A percentile compares a stretch with the other conserved stretches of the same genome.
phyloP scores from a whole-genome alignment of 2,329 filamentous ascomycete species.

The Xylariaceae sp. region DNA sequence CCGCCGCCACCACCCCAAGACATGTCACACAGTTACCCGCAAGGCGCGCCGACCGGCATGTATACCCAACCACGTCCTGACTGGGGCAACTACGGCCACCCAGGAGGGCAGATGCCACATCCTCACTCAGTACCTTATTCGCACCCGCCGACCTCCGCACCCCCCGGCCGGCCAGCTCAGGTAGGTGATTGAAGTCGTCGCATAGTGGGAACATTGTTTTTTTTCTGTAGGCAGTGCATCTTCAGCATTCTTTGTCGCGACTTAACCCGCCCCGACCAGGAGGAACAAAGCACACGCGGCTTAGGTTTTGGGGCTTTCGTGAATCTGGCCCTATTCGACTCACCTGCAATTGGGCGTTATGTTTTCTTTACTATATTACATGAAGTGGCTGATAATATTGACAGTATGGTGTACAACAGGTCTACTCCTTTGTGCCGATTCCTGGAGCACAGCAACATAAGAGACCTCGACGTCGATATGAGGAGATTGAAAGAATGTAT shows the following conservation, averaged over 20 bases:
- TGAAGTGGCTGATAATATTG: conserved; percentile 35
- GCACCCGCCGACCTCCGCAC: conserved; percentile 52
- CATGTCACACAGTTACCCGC: conserved; percentile 74
- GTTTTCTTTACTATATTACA: conserved; percentile 10
- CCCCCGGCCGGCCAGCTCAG: conserved; percentile 55
- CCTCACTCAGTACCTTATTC: conserved; percentile 50
- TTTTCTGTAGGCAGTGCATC: too few relatives aligned
- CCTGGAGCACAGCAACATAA: conserved; percentile 97
- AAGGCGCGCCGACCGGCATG: conserved; percentile 54
- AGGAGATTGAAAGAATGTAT: conserved; percentile 99
- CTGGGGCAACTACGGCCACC: conserved; percentile 64
- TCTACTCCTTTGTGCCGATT: conserved; percentile 97
- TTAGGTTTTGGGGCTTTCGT: not conserved
- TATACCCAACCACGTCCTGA: conserved; percentile 70
- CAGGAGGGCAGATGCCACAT: conserved; percentile 46
- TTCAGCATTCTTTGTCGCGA: not conserved
- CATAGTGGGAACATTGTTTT: not conserved
- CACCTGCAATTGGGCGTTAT: not conserved
- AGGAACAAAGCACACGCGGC: not conserved
- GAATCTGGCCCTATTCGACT: not conserved
- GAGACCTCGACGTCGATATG: conserved; percentile 84
- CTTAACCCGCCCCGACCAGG: too few relatives aligned
- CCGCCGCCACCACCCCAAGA: conserved; percentile 75
- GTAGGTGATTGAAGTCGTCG: conserved; percentile 42
- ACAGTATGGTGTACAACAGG: conserved; percentile 52